Conservation (phyloP, 106 monocot genomes). For the Chionographis japonica region DNA sequence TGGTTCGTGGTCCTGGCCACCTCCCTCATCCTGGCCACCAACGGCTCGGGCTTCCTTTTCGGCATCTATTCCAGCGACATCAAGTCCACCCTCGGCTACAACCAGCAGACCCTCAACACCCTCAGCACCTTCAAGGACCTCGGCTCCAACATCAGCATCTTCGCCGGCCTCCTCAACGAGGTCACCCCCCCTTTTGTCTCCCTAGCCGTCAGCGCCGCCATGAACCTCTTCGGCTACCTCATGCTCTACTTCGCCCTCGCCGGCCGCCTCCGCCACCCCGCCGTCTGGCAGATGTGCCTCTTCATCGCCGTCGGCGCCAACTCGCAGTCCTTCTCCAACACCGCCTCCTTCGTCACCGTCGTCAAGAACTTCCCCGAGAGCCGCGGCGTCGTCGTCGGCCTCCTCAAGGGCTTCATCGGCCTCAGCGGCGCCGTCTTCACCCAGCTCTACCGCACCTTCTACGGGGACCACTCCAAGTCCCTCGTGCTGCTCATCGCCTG, state of each 20-base stretch:
- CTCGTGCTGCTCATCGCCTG: slow-evolving; percentile 31
- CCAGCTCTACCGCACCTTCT: slow-evolving; percentile 15
- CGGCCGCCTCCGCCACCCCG: not conserved
- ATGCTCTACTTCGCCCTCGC: slow-evolving; percentile 18
- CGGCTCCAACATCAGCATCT: slow-evolving; percentile 9
- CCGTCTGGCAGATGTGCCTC: slow-evolving; percentile 12
- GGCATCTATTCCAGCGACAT: slow-evolving; percentile 36
- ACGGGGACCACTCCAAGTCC: slow-evolving; percentile 27
- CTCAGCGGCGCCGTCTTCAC: slow-evolving; percentile 20
- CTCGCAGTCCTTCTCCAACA: slow-evolving; percentile 15
- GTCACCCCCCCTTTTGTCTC: slow-evolving; percentile 12
- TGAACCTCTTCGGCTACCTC: slow-evolving; percentile 17
- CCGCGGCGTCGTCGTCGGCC: slow-evolving; percentile 3
- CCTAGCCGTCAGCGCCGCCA: slow-evolving; percentile 11
- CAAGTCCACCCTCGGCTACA: slow-evolving; percentile 32
- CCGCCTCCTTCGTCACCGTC: slow-evolving; percentile 3
- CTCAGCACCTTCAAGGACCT: slow-evolving; percentile 22
- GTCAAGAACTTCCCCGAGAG: slow-evolving; percentile 17
- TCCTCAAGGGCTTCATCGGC: slow-evolving; percentile 10
- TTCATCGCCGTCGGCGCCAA: slow-evolving; percentile 11
- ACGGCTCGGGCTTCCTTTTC: slow-evolving; percentile 43
- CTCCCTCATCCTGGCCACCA: slow-evolving; percentile 38
- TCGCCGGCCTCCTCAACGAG: slow-evolving; percentile 18
- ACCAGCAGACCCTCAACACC: slow-evolving; percentile 50
- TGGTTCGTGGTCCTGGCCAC: slow-evolving; percentile 39